phyloP scores from a whole-genome alignment of 352 stramenopile genomes.

The Phytophthora pseudosyringae region DNA sequence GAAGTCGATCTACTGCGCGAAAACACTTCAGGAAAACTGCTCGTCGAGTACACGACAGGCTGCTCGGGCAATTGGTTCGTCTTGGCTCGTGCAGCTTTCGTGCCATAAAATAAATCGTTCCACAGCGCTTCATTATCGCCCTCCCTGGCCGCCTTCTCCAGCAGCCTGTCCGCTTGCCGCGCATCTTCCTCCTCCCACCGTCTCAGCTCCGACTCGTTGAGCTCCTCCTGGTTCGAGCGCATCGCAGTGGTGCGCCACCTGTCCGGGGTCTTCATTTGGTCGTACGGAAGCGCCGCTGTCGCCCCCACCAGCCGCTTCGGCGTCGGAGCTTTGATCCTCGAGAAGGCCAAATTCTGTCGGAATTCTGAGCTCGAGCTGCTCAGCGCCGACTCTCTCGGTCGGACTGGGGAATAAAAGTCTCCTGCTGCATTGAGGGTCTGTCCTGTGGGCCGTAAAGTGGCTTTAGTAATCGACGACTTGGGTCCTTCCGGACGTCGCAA shows the following conservation, averaged over 20 bases:
- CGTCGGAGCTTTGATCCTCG: conserved; percentile 30
- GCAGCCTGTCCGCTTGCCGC: conserved; percentile 31
- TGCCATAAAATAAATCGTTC: conserved; percentile 48
- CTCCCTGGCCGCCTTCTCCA: conserved; percentile 37
- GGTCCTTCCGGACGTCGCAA: conserved; percentile 9
- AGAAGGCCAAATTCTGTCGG: conserved; percentile 28
- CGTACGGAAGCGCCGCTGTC: conserved; percentile 17
- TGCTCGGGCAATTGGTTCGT: conserved; percentile 24
- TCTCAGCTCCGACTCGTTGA: conserved; percentile 25
- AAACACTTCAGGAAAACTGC: conserved; percentile 31
- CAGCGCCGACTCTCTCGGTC: conserved; percentile 23
- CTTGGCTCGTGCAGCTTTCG: conserved; percentile 28
- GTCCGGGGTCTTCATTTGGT: conserved; percentile 41
- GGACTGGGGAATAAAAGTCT: conserved; percentile 48
- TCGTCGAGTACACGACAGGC: conserved; percentile 31
- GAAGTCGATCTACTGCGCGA: conserved; percentile 20
- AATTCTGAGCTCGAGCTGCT: conserved; percentile 22
- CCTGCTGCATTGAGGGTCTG: conserved; percentile 34
- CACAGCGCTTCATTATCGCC: conserved; percentile 39
- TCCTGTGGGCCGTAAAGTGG: conserved; percentile 20
- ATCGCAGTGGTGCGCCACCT: conserved; percentile 40
- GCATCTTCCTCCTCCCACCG: conserved; percentile 35
- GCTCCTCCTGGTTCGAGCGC: conserved; percentile 32
- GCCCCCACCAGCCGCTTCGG: conserved; percentile 8
- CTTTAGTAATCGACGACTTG: conserved; percentile 14